phyloP scores from a whole-genome alignment of 2,329 filamentous ascomycete genomes.

The Sarocladium kiliense region DNA sequence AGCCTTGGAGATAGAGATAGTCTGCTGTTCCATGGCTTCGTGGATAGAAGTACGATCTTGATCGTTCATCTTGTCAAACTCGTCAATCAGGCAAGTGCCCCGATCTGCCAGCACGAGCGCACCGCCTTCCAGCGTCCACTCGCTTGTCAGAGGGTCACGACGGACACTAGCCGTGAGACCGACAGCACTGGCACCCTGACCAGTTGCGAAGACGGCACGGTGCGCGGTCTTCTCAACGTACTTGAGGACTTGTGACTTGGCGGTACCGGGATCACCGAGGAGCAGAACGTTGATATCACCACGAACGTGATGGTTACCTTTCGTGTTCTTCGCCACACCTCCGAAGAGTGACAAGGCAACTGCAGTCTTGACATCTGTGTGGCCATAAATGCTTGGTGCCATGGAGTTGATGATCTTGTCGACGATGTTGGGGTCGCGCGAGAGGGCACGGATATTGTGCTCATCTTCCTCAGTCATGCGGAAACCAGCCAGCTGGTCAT shows the following conservation, averaged over 20 bases:
- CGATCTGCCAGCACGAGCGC: slow-evolving; percentile 92
- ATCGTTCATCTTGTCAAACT: slow-evolving; percentile 99
- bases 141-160: slow-evolving; percentile 87
- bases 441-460: slow-evolving; percentile 79
- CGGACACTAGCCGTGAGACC: slow-evolving; percentile 96
- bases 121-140: slow-evolving; percentile 96
- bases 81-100: slow-evolving; percentile 93
- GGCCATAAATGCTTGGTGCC: slow-evolving; percentile 95
- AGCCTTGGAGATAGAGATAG: slow-evolving; percentile 97
- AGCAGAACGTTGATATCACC: slow-evolving; percentile 98
- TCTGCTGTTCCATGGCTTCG: slow-evolving; percentile 99
- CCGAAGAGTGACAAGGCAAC: slow-evolving; percentile 92
- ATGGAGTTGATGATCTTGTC: slow-evolving; percentile 92
- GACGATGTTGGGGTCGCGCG: slow-evolving; percentile 83
- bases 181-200: slow-evolving; percentile 93
- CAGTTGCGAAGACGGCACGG: slow-evolving; percentile 93
- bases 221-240: slow-evolving; percentile 98
- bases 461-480: slow-evolving; percentile 93
- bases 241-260: slow-evolving; percentile 95
- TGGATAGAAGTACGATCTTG: slow-evolving; percentile 97
- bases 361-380: slow-evolving; percentile 95
- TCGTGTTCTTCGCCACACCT: slow-evolving; percentile 86
- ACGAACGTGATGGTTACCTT: slow-evolving; percentile 83
- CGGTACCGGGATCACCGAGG: slow-evolving; percentile 93
- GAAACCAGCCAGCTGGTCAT: slow-evolving; percentile 96